Evolutionary conservation across 768 basidiomycete species (phyloP), one percentile per base, ranked within the genome.

Genomic region (Amanita rubescens): DNA sequence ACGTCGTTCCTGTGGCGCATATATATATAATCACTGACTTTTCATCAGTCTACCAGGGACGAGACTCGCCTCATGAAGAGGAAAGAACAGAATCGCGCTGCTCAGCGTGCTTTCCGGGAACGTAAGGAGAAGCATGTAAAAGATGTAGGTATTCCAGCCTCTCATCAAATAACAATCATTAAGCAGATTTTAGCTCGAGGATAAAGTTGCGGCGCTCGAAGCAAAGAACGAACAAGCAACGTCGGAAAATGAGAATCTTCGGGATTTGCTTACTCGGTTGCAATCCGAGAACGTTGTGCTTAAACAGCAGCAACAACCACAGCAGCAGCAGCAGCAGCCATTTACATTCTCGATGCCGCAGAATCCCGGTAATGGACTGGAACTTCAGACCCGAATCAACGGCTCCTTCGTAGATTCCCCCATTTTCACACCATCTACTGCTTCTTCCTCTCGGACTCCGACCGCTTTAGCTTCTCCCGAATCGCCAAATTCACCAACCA

Each of bases 71-170:
- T 92, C 4, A 57, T 89, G 58, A 94, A 95, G 65, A 84, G 95
- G 57, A 98, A 98, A 71, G 90, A 97, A 61, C 95, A 98, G 71
- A 99, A 99, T 62, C 78, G 95, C 52, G 93, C 94, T 3, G 95
- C 95, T 6, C 96, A 99, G 69, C 84, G 95, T 50, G 95, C 95
- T 1, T 99, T 99, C 75, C 76, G 95, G 52, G 96, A 98, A 69
- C 80, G 95, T 57, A 94, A 97, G 70, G 95, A 99, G 72, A 92
- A 90, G 62, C 94, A 96, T 67, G 91, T 98, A 59, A 93, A 91
- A 65, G 94, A 96, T 66, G 94, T 96, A 63, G 73, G 91, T 77
- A 11, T 24, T 33, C 17, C 11, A 51, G 19, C 38, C 41, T 19
- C 2, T 12, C 37, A 42, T 56, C 50, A 53, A 51, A 32, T 32